Conservation (phyloP, 1,284 basidiomycete species). For the Ceratobasidium theobromae region DNA sequence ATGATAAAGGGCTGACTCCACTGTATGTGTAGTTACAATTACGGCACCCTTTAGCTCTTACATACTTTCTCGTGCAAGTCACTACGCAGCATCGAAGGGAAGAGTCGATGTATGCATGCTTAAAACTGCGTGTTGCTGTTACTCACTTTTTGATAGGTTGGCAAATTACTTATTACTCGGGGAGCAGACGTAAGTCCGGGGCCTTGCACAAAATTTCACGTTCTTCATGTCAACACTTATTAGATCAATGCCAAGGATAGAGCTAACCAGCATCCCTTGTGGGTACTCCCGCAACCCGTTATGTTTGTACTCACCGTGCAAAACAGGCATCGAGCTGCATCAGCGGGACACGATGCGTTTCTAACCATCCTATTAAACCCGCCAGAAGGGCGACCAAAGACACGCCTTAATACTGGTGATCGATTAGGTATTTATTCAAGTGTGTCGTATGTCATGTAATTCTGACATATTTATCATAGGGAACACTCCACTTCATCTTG, state of each 20-base stretch:
- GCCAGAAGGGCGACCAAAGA: conserved; percentile 64
- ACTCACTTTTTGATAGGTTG: conserved; percentile 62
- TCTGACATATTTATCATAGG: conserved; percentile 51
- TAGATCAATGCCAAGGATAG: conserved; percentile 91
- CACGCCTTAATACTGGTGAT: conserved; percentile 83
- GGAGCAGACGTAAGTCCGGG: conserved; percentile 75
- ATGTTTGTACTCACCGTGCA: conserved; percentile 36
- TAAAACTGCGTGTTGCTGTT: not conserved
- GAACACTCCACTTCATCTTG: conserved; percentile 93
- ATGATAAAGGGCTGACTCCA: conserved; percentile 84
- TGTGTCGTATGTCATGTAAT: not conserved
- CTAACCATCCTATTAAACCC: conserved; percentile 76
- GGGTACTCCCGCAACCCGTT: conserved; percentile 41
- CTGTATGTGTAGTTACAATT: conserved; percentile 56
- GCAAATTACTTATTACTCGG: conserved; percentile 75
- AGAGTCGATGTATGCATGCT: conserved; percentile 68
- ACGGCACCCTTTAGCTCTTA: not conserved
- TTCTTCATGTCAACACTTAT: not conserved
- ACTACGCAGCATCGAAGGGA: conserved; percentile 94
- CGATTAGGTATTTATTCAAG: conserved; percentile 61
- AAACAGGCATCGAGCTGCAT: conserved; percentile 85
- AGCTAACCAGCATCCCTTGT: conserved; percentile 88
- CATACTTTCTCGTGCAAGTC: conserved; percentile 51
- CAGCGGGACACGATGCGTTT: conserved; percentile 87
- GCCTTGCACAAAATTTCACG: conserved; percentile 38